These are phyloP conservation scores for Rosellinia necatrix DNA, from an alignment of 2,329 filamentous ascomycete genomes.

Conservation along the genomic window DNA sequence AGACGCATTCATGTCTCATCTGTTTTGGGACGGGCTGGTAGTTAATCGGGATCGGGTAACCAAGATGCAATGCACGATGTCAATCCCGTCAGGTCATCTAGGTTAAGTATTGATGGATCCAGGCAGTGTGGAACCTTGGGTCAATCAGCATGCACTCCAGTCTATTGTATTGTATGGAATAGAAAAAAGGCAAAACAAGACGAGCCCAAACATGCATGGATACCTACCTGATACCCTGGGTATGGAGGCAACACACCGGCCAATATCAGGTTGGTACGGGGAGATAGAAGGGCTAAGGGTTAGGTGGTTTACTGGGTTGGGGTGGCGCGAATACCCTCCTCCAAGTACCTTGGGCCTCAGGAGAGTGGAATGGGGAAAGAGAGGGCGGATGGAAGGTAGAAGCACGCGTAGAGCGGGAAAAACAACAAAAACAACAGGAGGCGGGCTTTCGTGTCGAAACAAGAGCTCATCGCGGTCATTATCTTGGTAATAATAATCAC, in stretches of 20 bases:
- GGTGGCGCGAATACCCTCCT: too few relatives aligned
- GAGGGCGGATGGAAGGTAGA: background rate
- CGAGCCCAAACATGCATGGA: background rate
- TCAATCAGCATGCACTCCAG: background rate
- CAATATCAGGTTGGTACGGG: too few relatives aligned
- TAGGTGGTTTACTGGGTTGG: too few relatives aligned
- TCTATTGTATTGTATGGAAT: background rate
- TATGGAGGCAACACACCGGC: too few relatives aligned
- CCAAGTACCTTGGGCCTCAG: too few relatives aligned
- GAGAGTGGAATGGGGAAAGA: too few relatives aligned
- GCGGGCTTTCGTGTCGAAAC: too few relatives aligned
- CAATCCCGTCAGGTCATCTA: background rate
- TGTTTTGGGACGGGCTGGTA: background rate
- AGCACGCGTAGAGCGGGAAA: background rate
- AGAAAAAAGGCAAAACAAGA: background rate
- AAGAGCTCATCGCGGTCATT: too few relatives aligned
- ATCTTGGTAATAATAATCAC: conserved; percentile 1
- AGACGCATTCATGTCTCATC: conserved; percentile 11
- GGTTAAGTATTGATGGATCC: background rate
- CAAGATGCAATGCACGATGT: conserved; percentile 5
- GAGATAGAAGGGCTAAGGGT: background rate
- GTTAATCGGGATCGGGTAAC: conserved; percentile 14
- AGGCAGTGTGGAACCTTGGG: background rate
- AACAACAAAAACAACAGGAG: background rate
- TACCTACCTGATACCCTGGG: background rate